Percentiles rank a stretch among this genome's conserved stretches.
phyloP scores from a whole-genome alignment of 176 grass and related monocot genomes.

The Saccharum officinarum region DNA sequence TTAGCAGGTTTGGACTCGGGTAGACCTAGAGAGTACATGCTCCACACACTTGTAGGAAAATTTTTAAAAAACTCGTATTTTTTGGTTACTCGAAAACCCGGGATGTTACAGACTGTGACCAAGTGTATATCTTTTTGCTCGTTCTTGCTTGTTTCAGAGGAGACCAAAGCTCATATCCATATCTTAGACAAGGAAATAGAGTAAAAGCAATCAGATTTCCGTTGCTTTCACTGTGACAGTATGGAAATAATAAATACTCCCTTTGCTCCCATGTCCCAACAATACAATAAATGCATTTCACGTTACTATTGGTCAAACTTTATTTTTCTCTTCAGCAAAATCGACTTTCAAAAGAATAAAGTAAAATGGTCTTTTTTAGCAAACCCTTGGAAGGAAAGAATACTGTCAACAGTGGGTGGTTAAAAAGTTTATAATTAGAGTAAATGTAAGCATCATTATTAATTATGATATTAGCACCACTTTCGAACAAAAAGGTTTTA shows the following conservation, averaged over 20 bases:
- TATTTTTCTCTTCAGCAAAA: background rate
- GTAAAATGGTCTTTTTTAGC: background rate
- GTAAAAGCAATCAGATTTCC: background rate
- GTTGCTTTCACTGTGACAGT: background rate
- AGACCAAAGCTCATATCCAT: background rate
- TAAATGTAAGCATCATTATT: too few species aligned
- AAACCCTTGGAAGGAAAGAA: background rate
- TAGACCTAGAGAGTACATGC: too few species aligned
- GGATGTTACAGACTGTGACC: too few species aligned
- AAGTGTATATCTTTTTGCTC: background rate
- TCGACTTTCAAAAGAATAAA: background rate
- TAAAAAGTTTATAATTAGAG: too few species aligned
- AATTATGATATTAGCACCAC: too few species aligned
- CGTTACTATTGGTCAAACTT: background rate
- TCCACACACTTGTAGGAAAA: too few species aligned
- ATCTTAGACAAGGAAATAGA: background rate
- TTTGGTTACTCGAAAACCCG: too few species aligned
- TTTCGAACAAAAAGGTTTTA: too few species aligned
- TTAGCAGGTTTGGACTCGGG: too few species aligned
- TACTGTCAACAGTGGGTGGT: too few species aligned
- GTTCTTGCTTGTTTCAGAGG: background rate
- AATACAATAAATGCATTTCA: background rate
- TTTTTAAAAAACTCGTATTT: too few species aligned
- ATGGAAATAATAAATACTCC: background rate
- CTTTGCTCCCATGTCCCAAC: too few species aligned